Percentiles rank a stretch among this genome's conserved stretches.
phyloP scores from a whole-genome alignment of 2,329 filamentous ascomycete species.

The Alternaria dauci region DNA sequence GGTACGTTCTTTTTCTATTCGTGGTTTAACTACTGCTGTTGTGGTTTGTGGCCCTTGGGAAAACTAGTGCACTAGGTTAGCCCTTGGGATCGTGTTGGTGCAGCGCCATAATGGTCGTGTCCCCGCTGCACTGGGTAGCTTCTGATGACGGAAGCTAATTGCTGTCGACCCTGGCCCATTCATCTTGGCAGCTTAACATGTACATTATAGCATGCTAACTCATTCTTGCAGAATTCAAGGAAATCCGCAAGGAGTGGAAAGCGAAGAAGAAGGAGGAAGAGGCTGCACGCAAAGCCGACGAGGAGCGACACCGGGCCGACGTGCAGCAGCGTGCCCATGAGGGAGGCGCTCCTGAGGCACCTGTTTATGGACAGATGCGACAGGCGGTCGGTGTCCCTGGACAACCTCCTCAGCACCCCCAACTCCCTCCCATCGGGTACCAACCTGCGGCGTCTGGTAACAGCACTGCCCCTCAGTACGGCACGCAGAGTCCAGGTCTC shows the following conservation, averaged over 20 bases:
- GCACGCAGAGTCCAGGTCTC: constrained; percentile 55
- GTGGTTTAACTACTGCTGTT: constrained; percentile 18
- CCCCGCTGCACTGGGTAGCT: constrained; percentile 60
- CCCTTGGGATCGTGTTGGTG: constrained; percentile 53
- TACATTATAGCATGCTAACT: constrained; percentile 49
- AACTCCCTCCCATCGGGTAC: constrained; percentile 62
- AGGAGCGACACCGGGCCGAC: constrained; percentile 79
- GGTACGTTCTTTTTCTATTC: constrained; percentile 67
- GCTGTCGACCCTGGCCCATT: constrained; percentile 48
- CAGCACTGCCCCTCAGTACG: constrained; percentile 56
- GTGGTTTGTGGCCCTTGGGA: constrained; percentile 40
- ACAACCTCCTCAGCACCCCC: constrained; percentile 56
- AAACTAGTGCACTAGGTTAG: constrained; percentile 45
- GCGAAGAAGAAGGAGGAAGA: constrained; percentile 99
- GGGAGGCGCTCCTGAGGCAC: constrained; percentile 60
- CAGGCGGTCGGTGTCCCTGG: constrained; percentile 55
- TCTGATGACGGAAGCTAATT: constrained; percentile 58
- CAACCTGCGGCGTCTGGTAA: constrained; percentile 57
- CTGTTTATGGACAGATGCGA: constrained; percentile 56
- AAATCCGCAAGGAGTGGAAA: constrained; percentile 99
- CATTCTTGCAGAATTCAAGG: constrained; percentile 83
- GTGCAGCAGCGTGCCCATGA: constrained; percentile 61
- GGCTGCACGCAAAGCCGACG: constrained; percentile 84
- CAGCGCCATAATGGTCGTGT: constrained; percentile 60
- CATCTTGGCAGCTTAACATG: constrained; percentile 46